Evolutionary conservation across 805 yeast species (phyloP), one percentile per base, ranked within the genome.

Genomic region (Starmerella gropengiesseri): DNA sequence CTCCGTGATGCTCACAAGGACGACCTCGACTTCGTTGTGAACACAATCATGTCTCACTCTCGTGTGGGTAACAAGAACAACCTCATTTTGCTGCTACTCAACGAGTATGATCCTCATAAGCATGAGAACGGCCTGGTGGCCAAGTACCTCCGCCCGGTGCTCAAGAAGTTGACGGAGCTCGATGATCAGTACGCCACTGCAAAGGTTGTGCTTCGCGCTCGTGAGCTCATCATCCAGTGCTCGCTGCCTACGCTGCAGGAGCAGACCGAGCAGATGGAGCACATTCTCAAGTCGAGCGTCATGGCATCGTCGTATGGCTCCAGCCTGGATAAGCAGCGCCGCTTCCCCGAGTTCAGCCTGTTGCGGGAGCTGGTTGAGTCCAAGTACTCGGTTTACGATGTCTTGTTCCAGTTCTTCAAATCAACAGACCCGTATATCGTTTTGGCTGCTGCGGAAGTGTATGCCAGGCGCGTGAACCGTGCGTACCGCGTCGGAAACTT

Each of bases 241-340:
- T 85, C 97, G 23, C 71, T 91, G 66, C 99, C 99, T 29, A 86
- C 97, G 3, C 79, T 86, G 50, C 78, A 83, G 63, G 99, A 91
- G 66, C 78, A 97, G 68, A 80, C 94, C 25, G 96, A 89, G 62
- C 98, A 93, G 68, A 74, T 91, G 59, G 97, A 93, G 68, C 96
- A 89, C 62, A 91, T 91, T 55, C 73, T 91, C 64, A 78, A 85
- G 63, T 77, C 93, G 8, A 78, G 95, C 28, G 97, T 91, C 37
- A 82, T 87, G 55, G 86, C 82, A 55, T 75, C 93, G 25, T 74
- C 79, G 22, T 91, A 87, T 58, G 98, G 97, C 55, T 31, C 48
- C 26, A 43, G 46, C 12, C 35, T 44, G 13, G 55, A 52, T 40
- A 39, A 44, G 40, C 43, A 45, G 41, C 89, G 85, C 60, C 74